A percentile compares a stretch with the other conserved stretches of the same genome.
Evolutionary conservation across 2,329 filamentous ascomycete genomes (phyloP).

Genomic region (Pseudonectria buxi): DNA sequence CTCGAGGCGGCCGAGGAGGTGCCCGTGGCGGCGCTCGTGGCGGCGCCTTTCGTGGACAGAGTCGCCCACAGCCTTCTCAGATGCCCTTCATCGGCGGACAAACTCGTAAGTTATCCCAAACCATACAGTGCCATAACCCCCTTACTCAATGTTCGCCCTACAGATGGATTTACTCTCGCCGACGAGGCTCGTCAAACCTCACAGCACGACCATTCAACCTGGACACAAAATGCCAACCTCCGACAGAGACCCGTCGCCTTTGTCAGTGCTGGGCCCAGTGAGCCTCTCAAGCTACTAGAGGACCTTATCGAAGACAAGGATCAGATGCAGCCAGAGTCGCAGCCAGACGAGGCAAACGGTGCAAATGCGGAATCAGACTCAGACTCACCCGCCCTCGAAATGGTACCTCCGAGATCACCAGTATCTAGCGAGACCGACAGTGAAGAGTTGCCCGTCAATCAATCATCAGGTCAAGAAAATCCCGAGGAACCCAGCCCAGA

Average conservation of each 20-base stretch:
- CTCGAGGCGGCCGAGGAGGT: conserved; percentile 12
- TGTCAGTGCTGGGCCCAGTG: conserved; percentile 45
- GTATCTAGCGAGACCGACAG: neutral
- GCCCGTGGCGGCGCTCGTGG: conserved; percentile 7
- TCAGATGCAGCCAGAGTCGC: neutral
- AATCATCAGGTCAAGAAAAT: too few species aligned
- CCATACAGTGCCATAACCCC: neutral
- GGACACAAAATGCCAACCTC: conserved; percentile 34
- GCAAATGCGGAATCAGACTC: neutral
- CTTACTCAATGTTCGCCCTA: neutral
- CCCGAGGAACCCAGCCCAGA: too few species aligned
- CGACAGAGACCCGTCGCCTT: conserved; percentile 45
- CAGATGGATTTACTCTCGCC: conserved; percentile 26
- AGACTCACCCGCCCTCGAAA: neutral
- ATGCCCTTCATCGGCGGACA: conserved; percentile 7
- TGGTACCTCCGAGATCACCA: neutral
- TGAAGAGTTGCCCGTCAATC: neutral
- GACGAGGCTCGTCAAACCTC: conserved; percentile 47
- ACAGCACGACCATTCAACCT: conserved; percentile 35
- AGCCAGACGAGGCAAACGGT: neutral
- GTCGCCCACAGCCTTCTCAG: conserved; percentile 3
- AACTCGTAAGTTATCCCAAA: conserved; percentile 8
- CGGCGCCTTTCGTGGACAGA: conserved; percentile 2
- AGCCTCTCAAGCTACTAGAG: conserved; percentile 40
- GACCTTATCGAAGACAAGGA: conserved; percentile 12